A percentile compares a stretch with the other conserved stretches of the same genome.
Evolutionary conservation across 2,329 filamentous ascomycete species (phyloP).

Genomic region (Torrubiella hemipterigena): DNA sequence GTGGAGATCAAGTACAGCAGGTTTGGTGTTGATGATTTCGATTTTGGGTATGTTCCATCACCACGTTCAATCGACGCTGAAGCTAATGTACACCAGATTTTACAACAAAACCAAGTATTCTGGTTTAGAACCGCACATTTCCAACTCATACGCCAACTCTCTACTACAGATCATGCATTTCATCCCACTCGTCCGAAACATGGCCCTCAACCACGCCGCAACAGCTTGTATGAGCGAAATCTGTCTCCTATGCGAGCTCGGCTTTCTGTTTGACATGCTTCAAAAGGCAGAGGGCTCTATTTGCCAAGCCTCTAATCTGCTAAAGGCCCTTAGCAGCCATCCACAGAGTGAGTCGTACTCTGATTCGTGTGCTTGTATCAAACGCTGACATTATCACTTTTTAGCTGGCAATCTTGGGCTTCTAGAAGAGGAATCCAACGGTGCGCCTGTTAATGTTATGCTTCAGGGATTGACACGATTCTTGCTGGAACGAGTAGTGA

Average conservation of each 20-base stretch:
- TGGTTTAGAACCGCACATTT: constrained; percentile 88
- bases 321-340: constrained; percentile 78
- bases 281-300: constrained; percentile 90
- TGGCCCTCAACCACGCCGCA: constrained; percentile 80
- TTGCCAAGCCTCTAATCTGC: constrained; percentile 89
- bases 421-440: constrained; percentile 70
- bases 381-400: constrained; percentile 10
- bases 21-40: constrained; percentile 98
- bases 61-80: constrained; percentile 1
- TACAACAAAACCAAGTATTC: constrained; percentile 92
- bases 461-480: constrained; percentile 81
- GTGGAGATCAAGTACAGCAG: constrained; percentile 99
- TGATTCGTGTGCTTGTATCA: too few relatives aligned
- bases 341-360: constrained; percentile 53
- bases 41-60: constrained; percentile 60
- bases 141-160: constrained; percentile 92
- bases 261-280: constrained; percentile 95
- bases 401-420: constrained; percentile 62
- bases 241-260: constrained; percentile 86
- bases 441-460: constrained; percentile 64
- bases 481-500: constrained; percentile 66
- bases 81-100: constrained; percentile 43
- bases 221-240: constrained; percentile 70
- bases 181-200: constrained; percentile 75
- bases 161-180: constrained; percentile 87